phyloP scores from a whole-genome alignment of 2,329 filamentous ascomycete genomes.

The Pseudocercospora pini-densiflorae region DNA sequence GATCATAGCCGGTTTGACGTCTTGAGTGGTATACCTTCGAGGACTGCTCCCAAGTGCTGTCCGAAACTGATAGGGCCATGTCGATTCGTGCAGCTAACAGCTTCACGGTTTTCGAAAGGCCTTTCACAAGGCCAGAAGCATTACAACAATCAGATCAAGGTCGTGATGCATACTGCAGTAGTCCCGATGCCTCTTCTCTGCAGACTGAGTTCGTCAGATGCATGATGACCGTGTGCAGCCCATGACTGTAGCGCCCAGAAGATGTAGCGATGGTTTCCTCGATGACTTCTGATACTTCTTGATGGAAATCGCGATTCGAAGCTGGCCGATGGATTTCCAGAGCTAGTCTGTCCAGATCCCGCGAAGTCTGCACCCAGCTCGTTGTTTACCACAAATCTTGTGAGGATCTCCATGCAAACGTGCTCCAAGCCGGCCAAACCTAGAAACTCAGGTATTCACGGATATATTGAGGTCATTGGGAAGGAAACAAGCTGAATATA shows the following conservation, averaged over 20 bases:
- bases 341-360: background rate
- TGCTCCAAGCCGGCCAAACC: background rate
- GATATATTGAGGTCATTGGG: constrained; percentile 10
- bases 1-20: too few species aligned
- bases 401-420: background rate
- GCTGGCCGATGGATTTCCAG: background rate
- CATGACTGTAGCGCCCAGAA: background rate
- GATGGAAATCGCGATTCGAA: background rate
- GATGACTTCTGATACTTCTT: background rate
- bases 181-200: background rate
- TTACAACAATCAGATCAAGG: too few species aligned
- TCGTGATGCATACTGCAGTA: too few species aligned
- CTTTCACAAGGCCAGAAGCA: too few species aligned
- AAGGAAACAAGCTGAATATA: constrained; percentile 15
- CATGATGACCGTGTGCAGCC: background rate
- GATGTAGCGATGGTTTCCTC: background rate
- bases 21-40: too few species aligned
- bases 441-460: background rate
- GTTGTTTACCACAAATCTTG: background rate
- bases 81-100: too few species aligned
- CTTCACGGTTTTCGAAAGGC: too few species aligned
- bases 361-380: background rate
- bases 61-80: too few species aligned
- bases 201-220: background rate
- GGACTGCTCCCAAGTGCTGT: too few species aligned